phyloP scores from a whole-genome alignment of 1,139 yeast genomes.

The Schwanniomyces etchellsii region DNA sequence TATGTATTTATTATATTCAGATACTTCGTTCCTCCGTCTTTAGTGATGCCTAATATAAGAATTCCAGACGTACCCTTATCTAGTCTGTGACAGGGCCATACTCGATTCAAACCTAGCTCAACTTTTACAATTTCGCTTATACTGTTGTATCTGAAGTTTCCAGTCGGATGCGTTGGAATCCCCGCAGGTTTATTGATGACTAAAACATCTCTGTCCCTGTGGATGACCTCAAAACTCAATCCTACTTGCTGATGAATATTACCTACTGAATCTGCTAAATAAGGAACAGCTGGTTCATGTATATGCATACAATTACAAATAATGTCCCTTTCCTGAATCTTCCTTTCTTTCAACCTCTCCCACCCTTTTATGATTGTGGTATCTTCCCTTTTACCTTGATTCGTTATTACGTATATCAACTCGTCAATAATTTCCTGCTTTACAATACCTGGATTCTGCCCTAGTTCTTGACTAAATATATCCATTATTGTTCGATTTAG shows the following conservation, averaged over 20 bases:
- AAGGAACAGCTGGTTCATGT: constrained; percentile 57
- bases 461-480: constrained; percentile 40
- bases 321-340: constrained; percentile 43
- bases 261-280: constrained; percentile 11
- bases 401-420: constrained; percentile 19
- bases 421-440: constrained; percentile 19
- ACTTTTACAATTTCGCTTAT: constrained; percentile 52
- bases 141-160: constrained; percentile 56
- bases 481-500: constrained; percentile 36
- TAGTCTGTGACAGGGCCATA: constrained; percentile 62
- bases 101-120: constrained; percentile 25
- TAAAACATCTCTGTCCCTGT: constrained; percentile 42
- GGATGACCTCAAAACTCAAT: constrained; percentile 33
- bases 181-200: constrained; percentile 75
- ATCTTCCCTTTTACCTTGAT: constrained; percentile 21
- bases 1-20: constrained; percentile 36
- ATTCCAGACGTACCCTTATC: constrained; percentile 77
- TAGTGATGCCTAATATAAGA: constrained; percentile 50
- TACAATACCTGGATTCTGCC: constrained; percentile 23
- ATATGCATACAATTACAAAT: constrained; percentile 45
- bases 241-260: constrained; percentile 5
- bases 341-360: constrained; percentile 14
- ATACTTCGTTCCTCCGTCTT: constrained; percentile 36
- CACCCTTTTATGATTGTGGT: constrained; percentile 17
- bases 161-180: constrained; percentile 77